A percentile compares a stretch with the other conserved stretches of the same genome.
phyloP scores from a whole-genome alignment of 2,329 filamentous ascomycete species.

The Xylaria sp. region DNA sequence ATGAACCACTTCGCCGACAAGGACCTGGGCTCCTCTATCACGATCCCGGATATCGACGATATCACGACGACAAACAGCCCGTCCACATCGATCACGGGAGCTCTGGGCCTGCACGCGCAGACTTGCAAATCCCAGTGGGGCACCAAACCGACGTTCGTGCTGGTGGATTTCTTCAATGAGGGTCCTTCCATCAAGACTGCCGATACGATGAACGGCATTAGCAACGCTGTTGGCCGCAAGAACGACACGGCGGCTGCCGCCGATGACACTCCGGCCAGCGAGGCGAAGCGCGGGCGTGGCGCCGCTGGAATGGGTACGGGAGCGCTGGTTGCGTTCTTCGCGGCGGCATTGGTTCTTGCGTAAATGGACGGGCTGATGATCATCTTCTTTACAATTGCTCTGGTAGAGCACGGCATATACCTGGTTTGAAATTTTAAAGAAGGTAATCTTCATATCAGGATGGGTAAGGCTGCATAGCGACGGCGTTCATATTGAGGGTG shows the following conservation, averaged over 20 bases:
- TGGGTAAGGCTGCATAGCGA: constrained; percentile 36
- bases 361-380: constrained; percentile 35
- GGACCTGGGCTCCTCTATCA: constrained; percentile 63
- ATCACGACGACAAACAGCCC: constrained; percentile 74
- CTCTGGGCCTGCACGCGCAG: constrained; percentile 64
- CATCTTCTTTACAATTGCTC: background rate
- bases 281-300: constrained; percentile 26
- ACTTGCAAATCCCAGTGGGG: constrained; percentile 69
- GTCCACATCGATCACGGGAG: constrained; percentile 62
- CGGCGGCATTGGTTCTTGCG: constrained; percentile 54
- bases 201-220: constrained; percentile 72
- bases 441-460: background rate
- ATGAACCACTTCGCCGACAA: constrained; percentile 85
- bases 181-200: constrained; percentile 76
- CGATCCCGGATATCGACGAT: constrained; percentile 69
- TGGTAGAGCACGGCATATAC: background rate
- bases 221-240: constrained; percentile 52
- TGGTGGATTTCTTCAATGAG: constrained; percentile 84
- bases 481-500: constrained; percentile 31
- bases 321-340: constrained; percentile 58
- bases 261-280: constrained; percentile 1
- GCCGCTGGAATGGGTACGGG: constrained; percentile 44
- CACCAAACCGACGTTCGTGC: constrained; percentile 74
- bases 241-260: constrained; percentile 29
- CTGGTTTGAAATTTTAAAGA: background rate